A percentile compares a stretch with the other conserved stretches of the same genome.
Evolutionary conservation across 768 basidiomycete genomes (phyloP).

Genomic region (Lactifluus echinatus): DNA sequence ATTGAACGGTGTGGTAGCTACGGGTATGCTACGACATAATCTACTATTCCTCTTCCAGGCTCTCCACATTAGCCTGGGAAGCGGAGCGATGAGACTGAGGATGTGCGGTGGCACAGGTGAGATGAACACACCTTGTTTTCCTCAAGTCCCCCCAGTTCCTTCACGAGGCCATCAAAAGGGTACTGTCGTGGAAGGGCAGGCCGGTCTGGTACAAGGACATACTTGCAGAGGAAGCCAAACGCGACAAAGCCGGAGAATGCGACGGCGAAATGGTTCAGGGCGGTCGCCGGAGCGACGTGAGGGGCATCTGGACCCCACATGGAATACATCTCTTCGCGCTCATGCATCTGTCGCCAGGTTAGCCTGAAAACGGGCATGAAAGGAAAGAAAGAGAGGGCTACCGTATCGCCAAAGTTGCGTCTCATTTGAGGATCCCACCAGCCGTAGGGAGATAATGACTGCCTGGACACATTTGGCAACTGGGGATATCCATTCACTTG

Average conservation of each 20-base stretch:
- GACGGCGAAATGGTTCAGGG: slow-evolving; percentile 56
- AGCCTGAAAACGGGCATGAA: no score
- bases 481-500: slow-evolving; percentile 68
- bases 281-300: slow-evolving; percentile 46
- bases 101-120: background rate
- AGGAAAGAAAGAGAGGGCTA: slow-evolving; percentile 30
- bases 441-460: slow-evolving; percentile 51
- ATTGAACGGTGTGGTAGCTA: background rate
- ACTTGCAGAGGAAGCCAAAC: slow-evolving; percentile 52
- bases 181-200: slow-evolving; percentile 67
- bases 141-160: slow-evolving; percentile 70
- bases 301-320: slow-evolving; percentile 86
- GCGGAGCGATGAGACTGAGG: slow-evolving; percentile 1
- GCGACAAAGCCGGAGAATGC: slow-evolving; percentile 55
- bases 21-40: slow-evolving; percentile 20
- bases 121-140: slow-evolving; percentile 57
- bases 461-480: slow-evolving; percentile 57
- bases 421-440: slow-evolving; percentile 75
- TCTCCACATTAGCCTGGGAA: slow-evolving; percentile 32
- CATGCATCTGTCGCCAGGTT: slow-evolving; percentile 56
- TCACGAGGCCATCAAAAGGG: slow-evolving; percentile 65
- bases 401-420: slow-evolving; percentile 75
- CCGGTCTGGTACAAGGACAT: slow-evolving; percentile 46
- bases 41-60: slow-evolving; percentile 29
- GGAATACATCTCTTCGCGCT: slow-evolving; percentile 69